Evolutionary conservation across 2,329 filamentous ascomycete species (phyloP).

Genomic region (Fusarium sarcochroum): DNA sequence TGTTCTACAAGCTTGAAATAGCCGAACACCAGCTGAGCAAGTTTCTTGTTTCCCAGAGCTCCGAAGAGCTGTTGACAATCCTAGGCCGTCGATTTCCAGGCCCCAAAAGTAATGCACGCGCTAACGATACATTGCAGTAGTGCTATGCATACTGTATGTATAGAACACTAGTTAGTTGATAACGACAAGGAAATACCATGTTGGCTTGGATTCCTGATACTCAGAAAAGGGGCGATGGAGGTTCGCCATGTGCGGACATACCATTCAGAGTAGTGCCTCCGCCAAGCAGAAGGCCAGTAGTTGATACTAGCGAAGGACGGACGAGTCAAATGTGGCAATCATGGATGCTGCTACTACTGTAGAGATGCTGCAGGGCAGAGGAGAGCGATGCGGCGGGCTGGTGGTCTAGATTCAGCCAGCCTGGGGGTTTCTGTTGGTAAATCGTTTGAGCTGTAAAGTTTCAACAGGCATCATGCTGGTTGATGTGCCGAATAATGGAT

Average conservation of each 20-base stretch:
- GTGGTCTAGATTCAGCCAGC: constrained; percentile 36
- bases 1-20: not conserved
- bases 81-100: constrained; percentile 39
- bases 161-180: constrained; percentile 28
- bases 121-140: constrained; percentile 48
- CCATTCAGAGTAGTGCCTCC: constrained; percentile 21
- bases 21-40: not conserved
- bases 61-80: constrained; percentile 25
- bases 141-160: constrained; percentile 37
- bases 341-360: constrained; percentile 35
- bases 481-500: not conserved
- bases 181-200: constrained; percentile 36
- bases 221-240: constrained; percentile 39
- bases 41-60: constrained; percentile 1
- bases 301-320: constrained; percentile 19
- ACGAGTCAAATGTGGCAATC: constrained; percentile 19
- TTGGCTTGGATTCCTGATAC: constrained; percentile 11
- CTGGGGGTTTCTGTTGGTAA: constrained; percentile 19
- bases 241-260: constrained; percentile 23
- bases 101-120: constrained; percentile 32
- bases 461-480: constrained; percentile 22
- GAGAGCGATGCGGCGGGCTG: constrained; percentile 32
- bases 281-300: not conserved
- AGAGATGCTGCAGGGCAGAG: constrained; percentile 30
- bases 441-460: constrained; percentile 6